Evolutionary conservation across 1,284 basidiomycete species (phyloP).

Genomic region (Cryptococcus floricola): DNA sequence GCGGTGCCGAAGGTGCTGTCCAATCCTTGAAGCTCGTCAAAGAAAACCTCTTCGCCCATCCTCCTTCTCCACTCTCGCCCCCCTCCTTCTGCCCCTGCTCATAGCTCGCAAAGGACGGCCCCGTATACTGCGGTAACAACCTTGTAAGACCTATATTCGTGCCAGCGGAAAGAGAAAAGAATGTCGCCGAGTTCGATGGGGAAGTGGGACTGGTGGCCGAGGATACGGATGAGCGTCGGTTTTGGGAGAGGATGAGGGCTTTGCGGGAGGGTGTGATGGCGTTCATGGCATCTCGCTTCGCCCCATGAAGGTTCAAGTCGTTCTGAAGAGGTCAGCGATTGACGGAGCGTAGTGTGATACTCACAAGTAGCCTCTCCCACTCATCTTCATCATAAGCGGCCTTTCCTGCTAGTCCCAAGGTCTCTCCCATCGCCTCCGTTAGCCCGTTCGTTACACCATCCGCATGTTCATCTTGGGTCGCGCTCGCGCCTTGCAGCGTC

Average conservation of each 20-base stretch:
- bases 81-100: constrained; percentile 41
- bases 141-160: constrained; percentile 16
- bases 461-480: neutral
- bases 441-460: neutral
- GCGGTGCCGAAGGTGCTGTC: constrained; percentile 3
- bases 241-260: constrained; percentile 64
- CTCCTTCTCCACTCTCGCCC: constrained; percentile 47
- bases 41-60: constrained; percentile 65
- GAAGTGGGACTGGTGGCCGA: constrained; percentile 23
- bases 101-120: constrained; percentile 1
- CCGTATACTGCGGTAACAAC: constrained; percentile 19
- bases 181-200: constrained; percentile 53
- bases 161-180: constrained; percentile 52
- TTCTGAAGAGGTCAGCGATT: constrained; percentile 51
- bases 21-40: constrained; percentile 61
- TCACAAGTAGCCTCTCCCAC: constrained; percentile 64
- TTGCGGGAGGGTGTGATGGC: constrained; percentile 64
- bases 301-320: constrained; percentile 68
- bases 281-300: constrained; percentile 64
- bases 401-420: neutral
- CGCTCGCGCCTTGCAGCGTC: neutral
- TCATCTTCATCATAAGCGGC: constrained; percentile 27
- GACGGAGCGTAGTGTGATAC: constrained; percentile 25
- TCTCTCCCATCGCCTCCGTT: neutral
- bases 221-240: constrained; percentile 25